Evolutionary conservation across 768 basidiomycete species (phyloP).

Genomic region (Tylopilus felleus): DNA sequence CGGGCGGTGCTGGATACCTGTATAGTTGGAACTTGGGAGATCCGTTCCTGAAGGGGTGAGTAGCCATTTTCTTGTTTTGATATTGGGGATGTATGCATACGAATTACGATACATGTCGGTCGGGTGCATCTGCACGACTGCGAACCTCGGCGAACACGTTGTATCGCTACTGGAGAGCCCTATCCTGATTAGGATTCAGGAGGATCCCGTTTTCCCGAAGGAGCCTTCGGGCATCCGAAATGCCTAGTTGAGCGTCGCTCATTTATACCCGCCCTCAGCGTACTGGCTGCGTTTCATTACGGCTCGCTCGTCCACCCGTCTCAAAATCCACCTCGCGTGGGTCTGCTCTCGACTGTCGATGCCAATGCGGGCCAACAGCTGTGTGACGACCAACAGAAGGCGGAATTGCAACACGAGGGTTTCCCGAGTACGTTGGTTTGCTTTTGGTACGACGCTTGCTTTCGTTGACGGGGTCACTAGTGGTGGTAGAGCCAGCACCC

Average conservation of each 20-base stretch:
- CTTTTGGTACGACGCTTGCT: background rate
- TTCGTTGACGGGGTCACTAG: slow-evolving; percentile 22
- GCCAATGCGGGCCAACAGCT: slow-evolving; percentile 43
- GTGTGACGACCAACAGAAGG: slow-evolving; percentile 34
- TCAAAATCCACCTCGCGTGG: slow-evolving; percentile 63
- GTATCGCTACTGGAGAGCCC: background rate
- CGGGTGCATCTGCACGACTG: background rate
- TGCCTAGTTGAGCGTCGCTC: background rate
- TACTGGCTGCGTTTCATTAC: slow-evolving; percentile 64
- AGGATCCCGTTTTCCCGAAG: slow-evolving; percentile 3
- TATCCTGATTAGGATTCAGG: background rate
- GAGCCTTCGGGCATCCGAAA: slow-evolving; percentile 16
- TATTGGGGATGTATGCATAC: background rate
- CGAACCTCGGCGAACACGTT: background rate
- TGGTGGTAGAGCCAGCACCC: slow-evolving; percentile 41
- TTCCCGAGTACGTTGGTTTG: slow-evolving; percentile 26
- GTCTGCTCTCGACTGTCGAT: slow-evolving; percentile 70
- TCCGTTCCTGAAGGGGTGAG: slow-evolving; percentile 74
- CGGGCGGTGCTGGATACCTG: slow-evolving; percentile 49
- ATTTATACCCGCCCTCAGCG: slow-evolving; percentile 36
- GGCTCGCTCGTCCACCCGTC: slow-evolving; percentile 71
- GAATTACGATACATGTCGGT: background rate
- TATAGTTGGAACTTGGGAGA: slow-evolving; percentile 78
- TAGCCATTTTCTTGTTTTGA: slow-evolving; percentile 6
- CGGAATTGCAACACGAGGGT: slow-evolving; percentile 28